Evolutionary conservation across 495 filamentous ascomycete species (phyloP), one percentile per base, ranked within the genome.

Genomic region (Trichoderma orchidacearum): DNA sequence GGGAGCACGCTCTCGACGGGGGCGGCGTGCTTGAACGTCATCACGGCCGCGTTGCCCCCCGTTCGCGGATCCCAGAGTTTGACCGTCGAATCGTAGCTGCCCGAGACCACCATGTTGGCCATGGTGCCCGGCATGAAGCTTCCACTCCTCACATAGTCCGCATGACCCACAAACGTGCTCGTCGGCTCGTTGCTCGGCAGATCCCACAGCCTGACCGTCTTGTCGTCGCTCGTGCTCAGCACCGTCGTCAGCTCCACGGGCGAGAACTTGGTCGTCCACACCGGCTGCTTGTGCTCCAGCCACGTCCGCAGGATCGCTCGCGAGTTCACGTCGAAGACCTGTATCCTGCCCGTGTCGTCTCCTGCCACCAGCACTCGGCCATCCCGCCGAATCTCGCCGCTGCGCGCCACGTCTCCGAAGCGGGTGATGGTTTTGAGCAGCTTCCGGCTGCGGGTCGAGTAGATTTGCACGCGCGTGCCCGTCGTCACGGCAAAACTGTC

Each of bases 221-320:
- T 83, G 68, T 99, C 93, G 63, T 99, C 93, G 69, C 84, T 86
- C 27, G 82, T 80, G 52, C 84, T 89, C 79, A 96, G 83, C 27
- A 96, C 70, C 1, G 81, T 81, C 0, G 93, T 99, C 30, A 94
- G 78, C 30, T 93, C 88, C 52, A 81, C 82, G 7, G 90, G 90
- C 18, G 85, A 89, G 75, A 93, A 97, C 62, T 87, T 86, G 41
- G 87, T 88, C 23, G 84, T 81, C 85, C 93, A 95, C 32, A 95
- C 90, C 36, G 94, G 87, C 74, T 95, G 90, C 71, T 92, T 91
- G 70, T 98, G 93, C 45, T 92, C 84, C 59, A 84, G 83, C 94
- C 93, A 99, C 51, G 93, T 95, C 76, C 93, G 93, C 64, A 99
- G 70, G 57, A 97, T 95, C 1, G 91, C 90, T 56, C 93, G 81